Conservation (phyloP, 208 protist species). For the Trypanosoma melophagium region DNA sequence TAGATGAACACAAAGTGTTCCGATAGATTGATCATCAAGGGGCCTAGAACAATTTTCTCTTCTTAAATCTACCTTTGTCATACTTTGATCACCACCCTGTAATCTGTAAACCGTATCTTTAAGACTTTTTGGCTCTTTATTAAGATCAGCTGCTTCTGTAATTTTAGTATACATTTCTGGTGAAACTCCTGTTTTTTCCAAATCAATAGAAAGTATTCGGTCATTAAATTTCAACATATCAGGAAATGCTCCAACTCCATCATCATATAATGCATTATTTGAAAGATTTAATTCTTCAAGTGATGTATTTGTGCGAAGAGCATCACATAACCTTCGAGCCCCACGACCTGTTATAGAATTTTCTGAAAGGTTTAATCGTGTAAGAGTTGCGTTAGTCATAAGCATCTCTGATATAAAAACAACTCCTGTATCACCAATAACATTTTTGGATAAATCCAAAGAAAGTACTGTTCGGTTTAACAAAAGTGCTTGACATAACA, state of each 20-base stretch:
- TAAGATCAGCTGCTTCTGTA: conserved; percentile 60
- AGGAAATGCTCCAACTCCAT: conserved; percentile 44
- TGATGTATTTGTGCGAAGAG: conserved; percentile 64
- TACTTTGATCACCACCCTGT: conserved; percentile 42
- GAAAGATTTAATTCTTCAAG: conserved; percentile 66
- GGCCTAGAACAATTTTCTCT: conserved; percentile 30
- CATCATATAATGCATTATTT: conserved; percentile 64
- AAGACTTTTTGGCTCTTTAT: conserved; percentile 58
- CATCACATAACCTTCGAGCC: conserved; percentile 54
- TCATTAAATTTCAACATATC: conserved; percentile 73
- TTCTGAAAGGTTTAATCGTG: conserved; percentile 46
- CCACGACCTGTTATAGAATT: conserved; percentile 84
- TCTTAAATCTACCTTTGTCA: conserved; percentile 56
- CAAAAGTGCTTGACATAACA: conserved; percentile 66
- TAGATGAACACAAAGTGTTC: conserved; percentile 58
- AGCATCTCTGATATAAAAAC: conserved; percentile 66
- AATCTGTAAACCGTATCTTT: conserved; percentile 71
- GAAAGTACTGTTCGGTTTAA: conserved; percentile 55
- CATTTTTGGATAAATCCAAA: conserved; percentile 82
- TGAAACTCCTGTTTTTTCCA: conserved; percentile 59
- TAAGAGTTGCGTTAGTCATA: conserved; percentile 55
- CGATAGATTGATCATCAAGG: conserved; percentile 67
- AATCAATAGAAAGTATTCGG: conserved; percentile 35
- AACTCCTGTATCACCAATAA: conserved; percentile 75
- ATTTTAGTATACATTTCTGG: conserved; percentile 39